Conservation (phyloP, 192 early-diverging fungal species). For the Entomortierella beljakovae region DNA sequence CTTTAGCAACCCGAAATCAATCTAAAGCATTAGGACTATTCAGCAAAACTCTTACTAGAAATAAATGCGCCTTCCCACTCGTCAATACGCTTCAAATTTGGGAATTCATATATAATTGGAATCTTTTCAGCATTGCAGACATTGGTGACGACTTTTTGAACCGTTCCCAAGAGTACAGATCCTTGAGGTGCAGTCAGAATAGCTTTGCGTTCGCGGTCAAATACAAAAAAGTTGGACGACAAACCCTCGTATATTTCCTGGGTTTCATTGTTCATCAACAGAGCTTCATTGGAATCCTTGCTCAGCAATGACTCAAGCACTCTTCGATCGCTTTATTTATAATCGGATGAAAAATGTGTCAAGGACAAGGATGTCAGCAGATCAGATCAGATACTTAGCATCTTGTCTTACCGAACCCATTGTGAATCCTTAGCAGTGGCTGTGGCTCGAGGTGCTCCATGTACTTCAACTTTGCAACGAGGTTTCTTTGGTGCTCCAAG, state of each 20-base stretch:
- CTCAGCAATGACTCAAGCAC: conserved; percentile 49
- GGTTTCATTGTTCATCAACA: conserved; percentile 64
- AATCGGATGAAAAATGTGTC: not conserved
- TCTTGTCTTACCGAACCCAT: conserved; percentile 60
- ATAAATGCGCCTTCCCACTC: conserved; percentile 78
- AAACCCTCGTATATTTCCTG: conserved; percentile 76
- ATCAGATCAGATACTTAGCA: not conserved
- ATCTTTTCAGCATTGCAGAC: conserved; percentile 69
- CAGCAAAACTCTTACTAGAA: conserved; percentile 59
- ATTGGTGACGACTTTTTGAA: conserved; percentile 67
- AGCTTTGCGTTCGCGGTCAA: conserved; percentile 38
- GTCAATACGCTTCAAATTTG: conserved; percentile 58
- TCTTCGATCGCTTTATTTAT: conserved; percentile 57
- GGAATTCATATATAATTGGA: conserved; percentile 64
- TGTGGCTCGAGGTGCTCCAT: conserved; percentile 62
- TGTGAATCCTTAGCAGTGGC: conserved; percentile 77
- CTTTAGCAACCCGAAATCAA: not conserved
- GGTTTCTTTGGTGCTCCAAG: conserved; percentile 13
- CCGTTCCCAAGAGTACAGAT: conserved; percentile 71
- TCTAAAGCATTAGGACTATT: no score
- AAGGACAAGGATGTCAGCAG: not conserved
- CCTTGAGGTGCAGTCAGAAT: conserved; percentile 67
- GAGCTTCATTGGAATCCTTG: conserved; percentile 69
- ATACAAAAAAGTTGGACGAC: conserved; percentile 75
- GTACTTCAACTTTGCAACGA: conserved; percentile 59